Conservation (phyloP, 768 basidiomycete species). For the Amanita thiersii region DNA sequence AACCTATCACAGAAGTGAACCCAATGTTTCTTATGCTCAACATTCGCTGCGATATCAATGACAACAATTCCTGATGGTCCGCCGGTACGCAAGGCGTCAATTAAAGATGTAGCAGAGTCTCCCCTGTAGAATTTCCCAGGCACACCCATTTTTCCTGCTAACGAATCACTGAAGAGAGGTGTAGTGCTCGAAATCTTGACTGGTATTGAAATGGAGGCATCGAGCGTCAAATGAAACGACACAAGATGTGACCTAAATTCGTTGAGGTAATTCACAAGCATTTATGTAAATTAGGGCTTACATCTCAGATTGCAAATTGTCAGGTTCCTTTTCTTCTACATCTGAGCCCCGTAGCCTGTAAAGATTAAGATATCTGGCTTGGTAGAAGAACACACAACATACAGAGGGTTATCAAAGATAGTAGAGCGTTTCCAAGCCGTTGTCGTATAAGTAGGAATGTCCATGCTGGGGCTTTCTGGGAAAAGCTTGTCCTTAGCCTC, state of each 20-base stretch:
- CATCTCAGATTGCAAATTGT: not conserved
- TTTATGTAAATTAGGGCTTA: not conserved
- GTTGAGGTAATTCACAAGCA: not conserved
- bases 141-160: slow-evolving; percentile 30
- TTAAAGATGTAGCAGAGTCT: slow-evolving; percentile 36
- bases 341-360: slow-evolving; percentile 6
- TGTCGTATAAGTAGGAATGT: not conserved
- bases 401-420: slow-evolving; percentile 66
- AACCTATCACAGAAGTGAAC: slow-evolving; percentile 41
- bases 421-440: slow-evolving; percentile 42
- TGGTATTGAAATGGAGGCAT: slow-evolving; percentile 42
- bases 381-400: slow-evolving; percentile 13
- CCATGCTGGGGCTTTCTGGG: not conserved
- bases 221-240: slow-evolving; percentile 40
- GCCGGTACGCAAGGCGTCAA: slow-evolving; percentile 43
- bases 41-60: slow-evolving; percentile 29
- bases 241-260: not conserved
- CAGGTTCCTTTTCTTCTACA: not conserved
- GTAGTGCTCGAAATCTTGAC: slow-evolving; percentile 30
- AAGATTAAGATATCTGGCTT: not conserved
- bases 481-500: slow-evolving; percentile 10
- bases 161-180: slow-evolving; percentile 26
- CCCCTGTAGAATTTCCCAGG: slow-evolving; percentile 56
- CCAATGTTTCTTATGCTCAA: slow-evolving; percentile 38
- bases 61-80: slow-evolving; percentile 42